phyloP scores from a whole-genome alignment of 2,329 filamentous ascomycete genomes.

The Aureobasidium pullulans region DNA sequence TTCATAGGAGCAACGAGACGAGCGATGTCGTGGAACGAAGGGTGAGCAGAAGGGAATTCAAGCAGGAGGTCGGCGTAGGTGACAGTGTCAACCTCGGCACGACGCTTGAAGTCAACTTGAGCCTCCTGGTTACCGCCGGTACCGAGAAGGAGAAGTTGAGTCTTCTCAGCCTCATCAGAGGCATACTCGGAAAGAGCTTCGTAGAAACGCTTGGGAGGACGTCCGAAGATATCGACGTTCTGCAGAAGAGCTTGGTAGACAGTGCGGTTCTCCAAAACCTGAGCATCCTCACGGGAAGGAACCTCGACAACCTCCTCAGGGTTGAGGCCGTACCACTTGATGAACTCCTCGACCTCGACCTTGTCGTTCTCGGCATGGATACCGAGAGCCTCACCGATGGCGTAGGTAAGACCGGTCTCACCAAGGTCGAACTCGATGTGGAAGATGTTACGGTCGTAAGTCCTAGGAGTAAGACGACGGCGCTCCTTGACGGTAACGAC shows the following conservation, averaged over 20 bases:
- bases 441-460: slow-evolving; percentile 98
- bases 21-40: slow-evolving; percentile 78
- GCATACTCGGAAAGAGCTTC: slow-evolving; percentile 84
- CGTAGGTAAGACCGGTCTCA: slow-evolving; percentile 83
- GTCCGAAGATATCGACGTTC: slow-evolving; percentile 94
- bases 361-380: slow-evolving; percentile 93
- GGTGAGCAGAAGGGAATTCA: slow-evolving; percentile 84
- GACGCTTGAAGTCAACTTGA: slow-evolving; percentile 83
- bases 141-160: slow-evolving; percentile 67
- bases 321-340: slow-evolving; percentile 80
- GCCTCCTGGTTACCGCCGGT: slow-evolving; percentile 58
- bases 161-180: slow-evolving; percentile 72
- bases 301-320: slow-evolving; percentile 83
- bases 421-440: slow-evolving; percentile 98
- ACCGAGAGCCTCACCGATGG: slow-evolving; percentile 93
- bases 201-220: slow-evolving; percentile 96
- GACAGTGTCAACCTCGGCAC: slow-evolving; percentile 81
- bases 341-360: slow-evolving; percentile 72
- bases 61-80: slow-evolving; percentile 86
- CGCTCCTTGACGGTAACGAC: slow-evolving; percentile 92
- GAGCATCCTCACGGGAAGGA: slow-evolving; percentile 69
- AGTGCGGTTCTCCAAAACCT: slow-evolving; percentile 75
- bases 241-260: slow-evolving; percentile 86
- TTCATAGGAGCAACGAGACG: slow-evolving; percentile 87
- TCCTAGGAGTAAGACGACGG: slow-evolving; percentile 76